Conservation (phyloP, 2,329 filamentous ascomycete genomes). For the Trichothecium sympodiale region DNA sequence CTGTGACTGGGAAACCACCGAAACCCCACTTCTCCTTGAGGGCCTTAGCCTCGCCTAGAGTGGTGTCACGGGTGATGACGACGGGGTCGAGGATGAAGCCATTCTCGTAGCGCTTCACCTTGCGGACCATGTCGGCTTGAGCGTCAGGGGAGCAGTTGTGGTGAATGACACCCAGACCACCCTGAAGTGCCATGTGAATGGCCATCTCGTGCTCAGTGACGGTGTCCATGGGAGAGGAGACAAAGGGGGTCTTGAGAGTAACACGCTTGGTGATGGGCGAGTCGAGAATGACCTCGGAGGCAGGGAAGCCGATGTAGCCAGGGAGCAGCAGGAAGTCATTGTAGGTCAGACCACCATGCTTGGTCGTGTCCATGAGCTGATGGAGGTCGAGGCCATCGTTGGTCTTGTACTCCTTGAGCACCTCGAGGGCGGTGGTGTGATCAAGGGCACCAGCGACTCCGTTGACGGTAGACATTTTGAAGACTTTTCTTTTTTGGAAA, state of each 20-base stretch:
- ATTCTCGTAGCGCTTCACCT: constrained; percentile 99
- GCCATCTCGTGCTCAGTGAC: constrained; percentile 99
- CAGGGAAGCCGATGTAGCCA: constrained; percentile 96
- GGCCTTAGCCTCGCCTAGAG: constrained; percentile 80
- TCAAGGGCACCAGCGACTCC: constrained; percentile 54
- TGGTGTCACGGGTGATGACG: constrained; percentile 77
- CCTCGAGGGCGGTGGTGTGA: constrained; percentile 63
- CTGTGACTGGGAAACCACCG: constrained; percentile 95
- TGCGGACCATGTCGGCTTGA: constrained; percentile 97
- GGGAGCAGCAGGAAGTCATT: constrained; percentile 97
- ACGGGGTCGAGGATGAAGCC: constrained; percentile 96
- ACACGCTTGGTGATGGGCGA: constrained; percentile 93
- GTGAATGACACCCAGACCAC: constrained; percentile 89
- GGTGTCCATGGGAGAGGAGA: constrained; percentile 98
- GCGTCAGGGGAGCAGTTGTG: constrained; percentile 98
- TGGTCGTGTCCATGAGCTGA: constrained; percentile 81
- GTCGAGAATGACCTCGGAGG: constrained; percentile 78
- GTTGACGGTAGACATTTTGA: constrained; percentile 55
- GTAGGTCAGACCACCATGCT: constrained; percentile 90
- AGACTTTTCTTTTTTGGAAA: no score
- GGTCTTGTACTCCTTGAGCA: constrained; percentile 70
- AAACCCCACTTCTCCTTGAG: constrained; percentile 98
- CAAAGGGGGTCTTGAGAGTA: constrained; percentile 87
- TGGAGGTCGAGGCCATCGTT: constrained; percentile 80
- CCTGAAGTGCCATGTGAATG: constrained; percentile 87